A percentile compares a stretch with the other conserved stretches of the same genome.
These are phyloP conservation scores for Calvatia gigantea DNA, from an alignment of 768 basidiomycete species.

Conservation along the genomic window DNA sequence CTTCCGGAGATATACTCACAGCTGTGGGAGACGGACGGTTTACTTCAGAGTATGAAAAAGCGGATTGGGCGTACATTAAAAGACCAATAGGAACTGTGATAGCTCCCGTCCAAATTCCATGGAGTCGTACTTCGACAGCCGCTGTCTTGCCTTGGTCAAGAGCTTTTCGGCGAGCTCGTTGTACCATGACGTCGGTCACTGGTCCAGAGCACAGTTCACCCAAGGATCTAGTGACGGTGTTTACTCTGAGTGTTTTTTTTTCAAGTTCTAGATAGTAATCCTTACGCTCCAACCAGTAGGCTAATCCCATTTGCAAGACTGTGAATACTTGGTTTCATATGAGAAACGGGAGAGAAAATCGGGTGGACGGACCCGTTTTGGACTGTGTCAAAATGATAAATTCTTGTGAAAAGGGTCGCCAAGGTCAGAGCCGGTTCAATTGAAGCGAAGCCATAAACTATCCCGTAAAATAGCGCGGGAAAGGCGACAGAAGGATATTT, in stretches of 20 bases:
- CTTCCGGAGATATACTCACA: not conserved
- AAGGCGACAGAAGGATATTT: slow-evolving; percentile 38
- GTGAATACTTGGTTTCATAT: not conserved
- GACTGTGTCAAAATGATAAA: slow-evolving; percentile 37
- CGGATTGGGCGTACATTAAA: slow-evolving; percentile 24
- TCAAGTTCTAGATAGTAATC: not conserved
- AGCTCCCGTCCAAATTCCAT: slow-evolving; percentile 37
- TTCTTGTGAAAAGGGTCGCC: slow-evolving; percentile 32
- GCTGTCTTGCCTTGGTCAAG: slow-evolving; percentile 21
- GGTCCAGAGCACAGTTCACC: slow-evolving; percentile 35
- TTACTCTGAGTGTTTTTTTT: not conserved
- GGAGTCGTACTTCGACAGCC: slow-evolving; percentile 31
- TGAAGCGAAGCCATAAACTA: slow-evolving; percentile 35
- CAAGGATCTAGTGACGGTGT: slow-evolving; percentile 20
- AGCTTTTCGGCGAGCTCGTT: slow-evolving; percentile 26
- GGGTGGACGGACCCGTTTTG: slow-evolving; percentile 27
- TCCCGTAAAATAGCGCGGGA: slow-evolving; percentile 33
- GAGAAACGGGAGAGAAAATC: not conserved
- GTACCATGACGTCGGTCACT: slow-evolving; percentile 33
- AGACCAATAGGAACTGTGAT: slow-evolving; percentile 31
- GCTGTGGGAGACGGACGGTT: not conserved
- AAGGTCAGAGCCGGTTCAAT: slow-evolving; percentile 37
- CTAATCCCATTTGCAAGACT: slow-evolving; percentile 35
- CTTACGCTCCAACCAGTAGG: slow-evolving; percentile 32
- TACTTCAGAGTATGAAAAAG: slow-evolving; percentile 4